Evolutionary conservation across 2,329 filamentous ascomycete genomes (phyloP), one percentile per base, ranked within the genome.

Genomic region (Chaetomium globosum): DNA sequence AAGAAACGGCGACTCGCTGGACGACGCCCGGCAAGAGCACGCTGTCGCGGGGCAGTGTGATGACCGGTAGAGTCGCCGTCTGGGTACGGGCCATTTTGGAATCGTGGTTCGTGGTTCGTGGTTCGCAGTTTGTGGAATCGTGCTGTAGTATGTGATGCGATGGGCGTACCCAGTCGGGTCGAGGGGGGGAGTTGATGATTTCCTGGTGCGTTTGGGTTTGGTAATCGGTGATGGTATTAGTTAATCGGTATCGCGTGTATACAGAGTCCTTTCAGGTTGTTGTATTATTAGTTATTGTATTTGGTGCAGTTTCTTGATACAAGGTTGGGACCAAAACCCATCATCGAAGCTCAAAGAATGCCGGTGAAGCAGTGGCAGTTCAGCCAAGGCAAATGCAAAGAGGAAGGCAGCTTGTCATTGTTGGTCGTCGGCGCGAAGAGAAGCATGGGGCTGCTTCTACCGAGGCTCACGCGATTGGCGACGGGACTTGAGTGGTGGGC

Each of bases 1-100:
- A 88, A 49, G 89, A 87, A 60, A 97, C 89, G 62, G 92, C 88
- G 70, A 98, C 90, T 71, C 93, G 90, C 72, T 96, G 85, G 59
- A 93, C 88, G 64, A 93, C 87, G 68, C 93, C 92, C 4, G 95
- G 95, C 10, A 97, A 85, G 49, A 98, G 87, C 70, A 97, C 90
- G 68, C 87, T 86, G 70, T 89, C 90, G 74, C 89, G 88, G 61
- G 92, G 87, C 52, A 98, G 85, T 46, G 93, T 91, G 71, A 98
- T 89, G 72, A 98, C 80, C 54, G 94, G 91, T 39, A 97, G 78
- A 62, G 79, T 79, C 53, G 79, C 76, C 63, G 80, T 79, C 71
- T 80, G 75, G 70, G 76, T 74, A 55, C 70, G 75, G 52, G 71
- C 71, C 75, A 76, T 77, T 33, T 19, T 43, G 2, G 39, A 7